These are phyloP conservation scores for Aspergillus hiratsukae DNA, from an alignment of 2,329 filamentous ascomycete genomes.

Conservation along the genomic window DNA sequence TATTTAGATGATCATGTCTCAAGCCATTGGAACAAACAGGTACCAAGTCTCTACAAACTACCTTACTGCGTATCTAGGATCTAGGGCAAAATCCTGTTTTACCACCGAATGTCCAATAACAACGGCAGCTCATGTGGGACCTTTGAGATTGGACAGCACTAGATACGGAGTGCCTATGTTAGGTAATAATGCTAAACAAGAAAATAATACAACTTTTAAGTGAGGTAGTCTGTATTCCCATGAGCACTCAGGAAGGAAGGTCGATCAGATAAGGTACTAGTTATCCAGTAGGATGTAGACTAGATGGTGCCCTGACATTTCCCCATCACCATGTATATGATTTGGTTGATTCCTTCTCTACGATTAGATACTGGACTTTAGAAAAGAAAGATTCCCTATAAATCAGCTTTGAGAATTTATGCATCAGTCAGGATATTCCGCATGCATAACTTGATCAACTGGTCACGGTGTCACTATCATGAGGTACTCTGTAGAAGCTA, in stretches of 20 bases:
- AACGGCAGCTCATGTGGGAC: not conserved
- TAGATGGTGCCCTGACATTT: not conserved
- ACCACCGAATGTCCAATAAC: too few relatives aligned
- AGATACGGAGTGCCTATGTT: not conserved
- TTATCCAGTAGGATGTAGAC: not conserved
- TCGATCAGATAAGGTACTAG: not conserved
- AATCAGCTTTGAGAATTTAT: not conserved
- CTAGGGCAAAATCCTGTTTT: too few relatives aligned
- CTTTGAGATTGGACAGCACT: not conserved
- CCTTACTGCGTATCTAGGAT: too few relatives aligned
- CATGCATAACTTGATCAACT: not conserved
- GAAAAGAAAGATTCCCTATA: not conserved
- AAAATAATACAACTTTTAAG: not conserved
- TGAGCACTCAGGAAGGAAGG: not conserved
- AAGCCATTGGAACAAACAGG: too few relatives aligned
- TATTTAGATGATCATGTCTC: too few relatives aligned
- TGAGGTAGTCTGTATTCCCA: not conserved
- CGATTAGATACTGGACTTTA: not conserved
- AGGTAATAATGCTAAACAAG: not conserved
- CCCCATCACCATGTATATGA: not conserved
- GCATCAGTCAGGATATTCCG: not conserved
- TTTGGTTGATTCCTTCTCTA: not conserved
- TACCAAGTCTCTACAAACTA: too few relatives aligned
- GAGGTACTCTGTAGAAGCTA: not conserved
- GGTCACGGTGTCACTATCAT: not conserved